Evolutionary conservation across 129 eudicot genomes (phyloP), one percentile per base, ranked within the genome.

Genomic region (Flaveria linearis): DNA sequence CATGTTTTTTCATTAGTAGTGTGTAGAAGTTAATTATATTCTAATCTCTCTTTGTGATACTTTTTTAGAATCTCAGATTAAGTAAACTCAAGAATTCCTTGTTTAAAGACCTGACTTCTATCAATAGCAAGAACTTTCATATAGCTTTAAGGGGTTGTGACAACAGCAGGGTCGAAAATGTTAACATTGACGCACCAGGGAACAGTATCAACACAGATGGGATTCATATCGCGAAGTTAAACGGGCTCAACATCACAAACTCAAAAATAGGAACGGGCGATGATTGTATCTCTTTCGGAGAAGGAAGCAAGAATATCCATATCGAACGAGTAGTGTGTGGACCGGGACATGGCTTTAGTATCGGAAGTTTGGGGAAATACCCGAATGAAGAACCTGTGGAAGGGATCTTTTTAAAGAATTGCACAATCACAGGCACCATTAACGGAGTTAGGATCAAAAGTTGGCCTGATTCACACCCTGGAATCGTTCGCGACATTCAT

Each of bases 261-360:
- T 1, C 88, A 1, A 14, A n/a, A 41, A 86, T 89, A 7, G 41
- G 74, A 11, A 88, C 92, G 1, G 92, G 96, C 0, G 92, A 89
- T 8, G 90, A 86, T 73, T 89, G 97, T 71, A 73, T 92, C 14
- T 84, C 96, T 43, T 71, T 89, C 22, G 89, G 94, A 3, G 90
- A 90, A 1, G 96, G 97, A 53, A 87, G 89, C 70, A 78, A 78
- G 71, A 68, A 84, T 7, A 76, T 92, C 2, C 72, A 42, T 23
- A 73, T 92, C 0, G 78, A 80, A 55, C 69, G 50, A 26, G 92
- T 92, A 17, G 46, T 84, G 0, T 92, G 97, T 16, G 93, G 96
- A 56, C 96, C 93, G 15, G 96, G 90, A 45, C 93, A 86, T 74
- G 93, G 93, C 22, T 76, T 88, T 60, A 81, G 90, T 72, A 67